phyloP scores from a whole-genome alignment of 75 land plant species.

The Sequoia sempervirens region DNA sequence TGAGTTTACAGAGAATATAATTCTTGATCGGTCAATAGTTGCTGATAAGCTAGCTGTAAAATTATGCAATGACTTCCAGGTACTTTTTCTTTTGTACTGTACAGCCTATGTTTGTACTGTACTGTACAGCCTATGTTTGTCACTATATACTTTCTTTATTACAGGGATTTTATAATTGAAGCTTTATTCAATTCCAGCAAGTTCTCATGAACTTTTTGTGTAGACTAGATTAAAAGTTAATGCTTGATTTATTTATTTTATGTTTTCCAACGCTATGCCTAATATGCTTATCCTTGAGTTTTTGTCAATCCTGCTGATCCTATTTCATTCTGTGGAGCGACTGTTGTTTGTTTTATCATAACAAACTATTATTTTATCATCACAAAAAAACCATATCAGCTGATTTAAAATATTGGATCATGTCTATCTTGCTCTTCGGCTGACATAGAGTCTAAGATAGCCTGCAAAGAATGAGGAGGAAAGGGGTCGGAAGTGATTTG shows the following conservation, averaged over 20 bases:
- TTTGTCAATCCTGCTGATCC: neutral
- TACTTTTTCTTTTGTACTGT: conserved; percentile 12
- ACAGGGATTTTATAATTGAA: neutral
- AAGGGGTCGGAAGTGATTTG: neutral
- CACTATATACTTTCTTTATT: neutral
- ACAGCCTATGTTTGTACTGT: too few species aligned
- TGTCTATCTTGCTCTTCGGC: neutral
- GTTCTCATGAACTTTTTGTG: neutral
- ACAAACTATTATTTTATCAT: too few species aligned
- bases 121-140: neutral
- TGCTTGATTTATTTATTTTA: neutral
- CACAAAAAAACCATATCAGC: too few species aligned
- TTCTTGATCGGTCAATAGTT: conserved; percentile 56
- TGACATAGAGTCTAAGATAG: neutral
- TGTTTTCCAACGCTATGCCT: neutral
- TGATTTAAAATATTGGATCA: neutral
- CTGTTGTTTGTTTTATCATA: neutral
- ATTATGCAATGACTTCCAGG: conserved; percentile 75
- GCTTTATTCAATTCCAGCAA: neutral
- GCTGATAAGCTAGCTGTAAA: conserved; percentile 47
- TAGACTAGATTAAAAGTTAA: neutral
- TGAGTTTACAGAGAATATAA: conserved; percentile 27
- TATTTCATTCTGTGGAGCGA: neutral
- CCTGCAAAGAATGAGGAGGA: neutral
- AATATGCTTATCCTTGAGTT: neutral